Evolutionary conservation across 73 alveolate species (phyloP), one percentile per base, ranked within the genome.

Genomic region (Paramecium sonneborni): DNA sequence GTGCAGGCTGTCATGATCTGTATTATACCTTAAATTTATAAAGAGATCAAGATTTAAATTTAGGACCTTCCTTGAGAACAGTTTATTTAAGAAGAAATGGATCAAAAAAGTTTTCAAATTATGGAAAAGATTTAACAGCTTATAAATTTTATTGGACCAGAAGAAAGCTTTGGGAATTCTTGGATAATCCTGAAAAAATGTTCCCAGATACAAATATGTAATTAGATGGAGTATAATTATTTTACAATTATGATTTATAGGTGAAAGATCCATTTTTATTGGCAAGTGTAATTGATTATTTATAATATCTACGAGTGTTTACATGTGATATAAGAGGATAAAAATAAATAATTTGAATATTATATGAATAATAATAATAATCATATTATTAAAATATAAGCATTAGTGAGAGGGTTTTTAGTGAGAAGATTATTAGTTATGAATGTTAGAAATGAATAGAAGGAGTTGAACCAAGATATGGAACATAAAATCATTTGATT

Each of bases 21-120:
- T 26, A 32, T 62, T 0, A 0, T 3, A 5, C 18, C 26, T 18
- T 18, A 1, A 0, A 62, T 26, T 62, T 23, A 30, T 62, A 62
- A 62, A 62, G 39, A 62, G 84, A 30, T 14, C 24, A 30, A 3
- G 37, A 74, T 11, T 28, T 74, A 18, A 18, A 37, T 34, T 39
- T 74, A 37, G 87, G 87, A 10, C 87, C 87, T 15, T 32, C 87
- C 0, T 37, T 74, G 21, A 74, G 87, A 39, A 74, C 87, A 37
- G 87, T 74, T 37, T 74, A 74, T 74, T 74, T 74, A 39, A 74
- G 87, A 74, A 74, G 57, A 37, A 34, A 37, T 74, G 87, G 87
- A 37, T 34, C 55, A 30, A 74, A 28, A 8, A 34, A 74, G 32
- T 37, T 37, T 23, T 14, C 58, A 21, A 74, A 74, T 34, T 37